phyloP scores from a whole-genome alignment of 2,329 filamentous ascomycete genomes.

The Cladosporium velox region DNA sequence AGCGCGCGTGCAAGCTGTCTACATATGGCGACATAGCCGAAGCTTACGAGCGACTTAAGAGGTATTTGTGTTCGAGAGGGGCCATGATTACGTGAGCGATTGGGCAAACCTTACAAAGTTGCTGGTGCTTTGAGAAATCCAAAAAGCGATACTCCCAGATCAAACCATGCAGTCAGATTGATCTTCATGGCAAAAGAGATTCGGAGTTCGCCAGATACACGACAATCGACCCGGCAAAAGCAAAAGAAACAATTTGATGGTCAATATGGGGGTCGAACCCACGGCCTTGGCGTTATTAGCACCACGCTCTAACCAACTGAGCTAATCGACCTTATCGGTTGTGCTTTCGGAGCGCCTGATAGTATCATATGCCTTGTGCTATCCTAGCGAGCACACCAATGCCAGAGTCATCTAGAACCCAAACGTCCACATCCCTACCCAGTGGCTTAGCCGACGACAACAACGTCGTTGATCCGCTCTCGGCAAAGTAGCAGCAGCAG shows the following conservation, averaged over 20 bases:
- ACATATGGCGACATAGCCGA: background rate
- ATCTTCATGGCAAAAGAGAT: background rate
- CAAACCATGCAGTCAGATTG: no score
- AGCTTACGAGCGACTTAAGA: background rate
- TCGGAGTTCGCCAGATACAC: no score
- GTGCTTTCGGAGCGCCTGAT: no score
- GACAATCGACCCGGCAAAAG: background rate
- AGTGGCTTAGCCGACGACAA: no score
- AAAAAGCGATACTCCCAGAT: background rate
- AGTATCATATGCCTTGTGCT: no score
- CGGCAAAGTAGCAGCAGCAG: no score
- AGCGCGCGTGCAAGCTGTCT: background rate
- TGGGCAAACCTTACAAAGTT: background rate
- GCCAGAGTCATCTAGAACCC: no score
- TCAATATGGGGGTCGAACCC: conserved; percentile 12
- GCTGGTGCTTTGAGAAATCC: background rate
- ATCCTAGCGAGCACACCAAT: no score
- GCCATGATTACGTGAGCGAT: background rate
- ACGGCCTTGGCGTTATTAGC: conserved; percentile 11
- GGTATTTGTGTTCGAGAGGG: background rate
- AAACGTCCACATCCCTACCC: no score
- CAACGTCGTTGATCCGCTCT: no score
- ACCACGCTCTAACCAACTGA: conserved; percentile 14
- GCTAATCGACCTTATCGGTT: background rate
- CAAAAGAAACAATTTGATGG: background rate